Evolutionary conservation across 108 stramenopile species (phyloP).

Genomic region (Poteriospumella lacustris): DNA sequence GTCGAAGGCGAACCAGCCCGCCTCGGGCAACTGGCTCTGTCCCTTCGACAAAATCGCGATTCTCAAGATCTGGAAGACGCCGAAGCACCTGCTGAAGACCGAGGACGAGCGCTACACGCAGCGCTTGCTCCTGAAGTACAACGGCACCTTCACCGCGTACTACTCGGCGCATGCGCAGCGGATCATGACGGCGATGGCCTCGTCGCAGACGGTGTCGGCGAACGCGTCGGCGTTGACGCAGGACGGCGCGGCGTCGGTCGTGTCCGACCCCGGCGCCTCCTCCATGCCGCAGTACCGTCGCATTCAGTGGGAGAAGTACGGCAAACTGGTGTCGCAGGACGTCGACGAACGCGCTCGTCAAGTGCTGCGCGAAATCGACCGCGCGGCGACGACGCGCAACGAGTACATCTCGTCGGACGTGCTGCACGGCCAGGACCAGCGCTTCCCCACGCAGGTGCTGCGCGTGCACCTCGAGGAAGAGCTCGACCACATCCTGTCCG

Average conservation of each 20-base stretch:
- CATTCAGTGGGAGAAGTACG: slow-evolving; percentile 13
- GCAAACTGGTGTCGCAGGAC: slow-evolving; percentile 32
- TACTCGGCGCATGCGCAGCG: too few relatives aligned
- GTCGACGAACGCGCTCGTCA: slow-evolving; percentile 47
- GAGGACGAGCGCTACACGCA: slow-evolving; percentile 39
- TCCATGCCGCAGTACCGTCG: not conserved
- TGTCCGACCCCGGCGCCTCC: too few relatives aligned
- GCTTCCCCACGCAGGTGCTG: slow-evolving; percentile 48
- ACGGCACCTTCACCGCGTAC: slow-evolving; percentile 41
- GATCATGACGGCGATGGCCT: too few relatives aligned
- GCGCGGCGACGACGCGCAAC: slow-evolving; percentile 38
- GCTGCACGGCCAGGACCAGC: slow-evolving; percentile 41
- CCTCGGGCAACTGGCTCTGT: slow-evolving; percentile 31
- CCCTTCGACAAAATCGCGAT: slow-evolving; percentile 36
- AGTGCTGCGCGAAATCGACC: slow-evolving; percentile 52
- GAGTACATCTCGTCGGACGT: slow-evolving; percentile 44
- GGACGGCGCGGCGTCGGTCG: too few relatives aligned
- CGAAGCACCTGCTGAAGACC: slow-evolving; percentile 11
- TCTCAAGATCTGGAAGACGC: slow-evolving; percentile 40
- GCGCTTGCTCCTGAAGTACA: slow-evolving; percentile 42
- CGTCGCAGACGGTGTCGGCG: too few relatives aligned
- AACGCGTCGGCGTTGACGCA: too few relatives aligned
- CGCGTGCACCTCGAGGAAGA: slow-evolving; percentile 55
- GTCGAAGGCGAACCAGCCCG: not conserved
- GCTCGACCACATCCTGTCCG: slow-evolving; percentile 48